A percentile compares a stretch with the other conserved stretches of the same genome.
Conservation (phyloP, 1,284 basidiomycete genomes). For the Inonotus hispidus region DNA sequence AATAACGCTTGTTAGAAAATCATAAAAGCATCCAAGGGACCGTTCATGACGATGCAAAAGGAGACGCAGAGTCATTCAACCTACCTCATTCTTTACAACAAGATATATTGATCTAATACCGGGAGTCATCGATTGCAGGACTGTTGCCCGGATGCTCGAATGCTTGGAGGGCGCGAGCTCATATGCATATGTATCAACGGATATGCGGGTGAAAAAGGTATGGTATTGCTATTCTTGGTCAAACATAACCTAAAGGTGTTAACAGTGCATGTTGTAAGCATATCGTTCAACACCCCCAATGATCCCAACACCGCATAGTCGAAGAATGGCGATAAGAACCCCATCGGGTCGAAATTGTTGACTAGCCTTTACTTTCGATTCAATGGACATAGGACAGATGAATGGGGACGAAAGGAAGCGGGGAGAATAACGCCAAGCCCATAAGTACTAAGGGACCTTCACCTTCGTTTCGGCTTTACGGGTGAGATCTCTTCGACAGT, state of each 20-base stretch:
- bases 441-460: not conserved
- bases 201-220: not conserved
- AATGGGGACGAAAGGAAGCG: not conserved
- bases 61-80: not conserved
- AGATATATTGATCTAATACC: too few relatives aligned
- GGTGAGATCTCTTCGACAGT: constrained; percentile 54
- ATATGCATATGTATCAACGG: not conserved
- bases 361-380: not conserved
- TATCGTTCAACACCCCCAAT: not conserved
- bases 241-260: not conserved
- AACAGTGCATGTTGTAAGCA: not conserved
- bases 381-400: too few relatives aligned
- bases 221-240: not conserved
- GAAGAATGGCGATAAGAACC: not conserved
- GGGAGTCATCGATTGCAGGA: too few relatives aligned
- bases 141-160: not conserved
- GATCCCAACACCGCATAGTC: not conserved
- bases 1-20: too few relatives aligned
- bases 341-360: not conserved
- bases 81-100: too few relatives aligned
- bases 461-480: constrained; percentile 53
- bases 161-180: not conserved
- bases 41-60: not conserved
- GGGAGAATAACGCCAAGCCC: not conserved
- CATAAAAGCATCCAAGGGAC: not conserved